Evolutionary conservation across 2,329 filamentous ascomycete genomes (phyloP).

Genomic region (Magnaporthiopsis poae): DNA sequence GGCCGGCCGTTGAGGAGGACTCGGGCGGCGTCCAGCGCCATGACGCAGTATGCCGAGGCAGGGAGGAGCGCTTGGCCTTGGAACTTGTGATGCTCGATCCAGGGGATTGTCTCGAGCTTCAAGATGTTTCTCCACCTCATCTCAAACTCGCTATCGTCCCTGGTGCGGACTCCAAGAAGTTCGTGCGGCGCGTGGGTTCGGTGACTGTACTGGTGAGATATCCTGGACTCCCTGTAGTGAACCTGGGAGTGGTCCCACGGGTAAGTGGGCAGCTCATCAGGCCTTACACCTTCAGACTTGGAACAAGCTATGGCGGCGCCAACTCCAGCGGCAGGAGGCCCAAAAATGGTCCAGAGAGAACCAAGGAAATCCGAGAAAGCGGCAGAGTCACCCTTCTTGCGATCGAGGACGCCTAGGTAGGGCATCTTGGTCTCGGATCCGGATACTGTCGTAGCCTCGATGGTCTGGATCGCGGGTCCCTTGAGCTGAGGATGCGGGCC

Average conservation of each 20-base stretch:
- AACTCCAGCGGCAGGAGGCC: conserved; percentile 14
- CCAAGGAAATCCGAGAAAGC: conserved; percentile 25
- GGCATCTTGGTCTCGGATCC: conserved; percentile 12
- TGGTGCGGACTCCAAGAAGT: conserved; percentile 12
- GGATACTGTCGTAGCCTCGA: conserved; percentile 13
- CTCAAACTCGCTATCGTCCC: conserved; percentile 12
- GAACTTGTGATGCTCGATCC: conserved; percentile 32
- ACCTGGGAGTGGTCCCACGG: conserved; percentile 37
- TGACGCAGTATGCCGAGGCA: conserved; percentile 36
- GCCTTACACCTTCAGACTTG: background rate
- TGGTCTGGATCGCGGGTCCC: conserved; percentile 27
- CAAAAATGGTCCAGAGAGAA: conserved; percentile 24
- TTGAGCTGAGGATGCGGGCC: conserved; percentile 36
- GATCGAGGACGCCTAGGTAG: conserved; percentile 23
- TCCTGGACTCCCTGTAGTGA: conserved; percentile 34
- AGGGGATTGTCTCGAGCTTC: conserved; percentile 20
- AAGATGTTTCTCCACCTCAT: conserved; percentile 19
- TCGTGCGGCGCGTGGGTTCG: conserved; percentile 11
- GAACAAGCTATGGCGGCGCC: background rate
- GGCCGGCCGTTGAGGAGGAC: conserved; percentile 17
- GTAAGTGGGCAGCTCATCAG: conserved; percentile 30
- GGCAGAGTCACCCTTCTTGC: conserved; percentile 21
- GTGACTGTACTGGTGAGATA: conserved; percentile 21
- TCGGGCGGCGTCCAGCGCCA: conserved; percentile 35
- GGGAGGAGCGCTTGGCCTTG: conserved; percentile 35